Base-by-base conservation (phyloP, 306 rosid species). In the Rosa persica region DNA sequence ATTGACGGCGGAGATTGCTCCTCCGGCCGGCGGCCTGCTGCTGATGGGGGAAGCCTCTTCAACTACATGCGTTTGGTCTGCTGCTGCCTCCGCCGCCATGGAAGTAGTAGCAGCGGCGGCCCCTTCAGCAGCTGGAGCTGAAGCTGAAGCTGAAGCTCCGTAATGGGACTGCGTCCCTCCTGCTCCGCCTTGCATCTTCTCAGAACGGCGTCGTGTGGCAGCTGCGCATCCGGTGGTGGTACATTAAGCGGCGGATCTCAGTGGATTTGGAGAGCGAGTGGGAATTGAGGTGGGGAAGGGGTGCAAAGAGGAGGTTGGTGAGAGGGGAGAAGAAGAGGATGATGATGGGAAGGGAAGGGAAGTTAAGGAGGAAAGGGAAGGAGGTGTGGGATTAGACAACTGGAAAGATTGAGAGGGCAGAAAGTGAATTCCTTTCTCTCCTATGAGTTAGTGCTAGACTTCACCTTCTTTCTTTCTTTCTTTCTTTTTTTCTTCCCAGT, bases 1-100 rank as follows among this genome's bases (percentile, higher is more conserved):
- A 79, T 80, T 83, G 19, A 86, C 78, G 6, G 87, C 49, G 2
- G 84, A 67, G 49, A 67, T 67, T 39, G 71, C 71, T 38, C 30
- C 47, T 0, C 83, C 27, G 0, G 87, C 89, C 0, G 89, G 89
- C 8, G 89, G 89, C 43, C 87, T 77, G 69, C 89, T 81, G 77
- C 89, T 86, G 19, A 86, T 86, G 1, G 89, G 89, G 0, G 89
- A 86, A 20, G 89, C 89, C 15, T 52, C 85, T 68, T 86, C 89
- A 8, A 86, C 87, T 20, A 62, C 82, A 62, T 82, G 89, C 15
- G 72, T 34, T 11, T 62, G 79, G 47, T 76, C 71, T 77, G 81
- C 54, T 2, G 80, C 77, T 3, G 80, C 44, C 3, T 52, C 74
- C 1, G 54, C 70, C 4, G 80, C 73, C 62, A 43, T 34, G 0